These are phyloP conservation scores for Artemisia argyi DNA, from an alignment of 129 eudicot genomes.

Conservation along the genomic window DNA sequence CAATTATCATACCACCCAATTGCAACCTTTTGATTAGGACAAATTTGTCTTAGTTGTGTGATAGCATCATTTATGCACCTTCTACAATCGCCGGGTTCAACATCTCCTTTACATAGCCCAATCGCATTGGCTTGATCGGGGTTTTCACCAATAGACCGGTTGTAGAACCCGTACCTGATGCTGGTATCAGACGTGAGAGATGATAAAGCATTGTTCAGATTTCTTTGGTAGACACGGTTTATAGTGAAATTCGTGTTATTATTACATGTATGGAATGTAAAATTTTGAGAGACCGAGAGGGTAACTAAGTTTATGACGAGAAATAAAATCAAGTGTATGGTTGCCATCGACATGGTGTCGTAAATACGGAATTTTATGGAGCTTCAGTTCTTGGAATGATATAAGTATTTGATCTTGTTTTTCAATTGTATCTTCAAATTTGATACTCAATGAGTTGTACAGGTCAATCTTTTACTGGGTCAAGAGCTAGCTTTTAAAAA, in stretches of 20 bases:
- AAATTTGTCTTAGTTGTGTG: background rate
- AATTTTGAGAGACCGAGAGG: too few species aligned
- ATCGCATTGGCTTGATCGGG: slow-evolving; percentile 32
- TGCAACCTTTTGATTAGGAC: slow-evolving; percentile 37
- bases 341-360: too few species aligned
- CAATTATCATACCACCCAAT: slow-evolving; percentile 39
- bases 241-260: slow-evolving; percentile 29
- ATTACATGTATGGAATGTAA: too few species aligned
- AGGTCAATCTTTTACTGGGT: too few species aligned
- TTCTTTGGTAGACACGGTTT: slow-evolving; percentile 37
- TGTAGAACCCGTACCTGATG: slow-evolving; percentile 32
- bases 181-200: slow-evolving; percentile 24
- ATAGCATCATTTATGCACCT: slow-evolving; percentile 22
- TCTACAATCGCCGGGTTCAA: slow-evolving; percentile 12
- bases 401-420: too few species aligned
- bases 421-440: too few species aligned
- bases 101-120: slow-evolving; percentile 39
- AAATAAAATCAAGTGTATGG: too few species aligned
- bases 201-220: slow-evolving; percentile 38
- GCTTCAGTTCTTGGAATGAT: too few species aligned
- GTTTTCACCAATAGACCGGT: slow-evolving; percentile 17
- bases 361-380: too few species aligned
- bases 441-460: too few species aligned
- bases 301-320: too few species aligned
- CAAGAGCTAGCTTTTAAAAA: too few species aligned